Evolutionary conservation across 192 early-diverging fungal genomes (phyloP).

Genomic region (Backusella mclennaniae): DNA sequence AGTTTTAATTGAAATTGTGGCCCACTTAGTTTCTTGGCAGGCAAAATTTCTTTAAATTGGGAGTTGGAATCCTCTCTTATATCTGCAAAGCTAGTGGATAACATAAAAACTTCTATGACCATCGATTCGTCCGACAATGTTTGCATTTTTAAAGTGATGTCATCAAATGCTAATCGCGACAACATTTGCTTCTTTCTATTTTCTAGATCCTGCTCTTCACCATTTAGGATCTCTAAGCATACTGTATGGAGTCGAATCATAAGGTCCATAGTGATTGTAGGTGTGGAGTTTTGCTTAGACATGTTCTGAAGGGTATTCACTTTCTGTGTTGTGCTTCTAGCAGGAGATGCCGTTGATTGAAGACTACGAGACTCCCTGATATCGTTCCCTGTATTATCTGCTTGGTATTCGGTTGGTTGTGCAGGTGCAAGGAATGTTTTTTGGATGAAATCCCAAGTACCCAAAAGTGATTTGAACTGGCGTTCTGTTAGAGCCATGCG

Average conservation of each 20-base stretch:
- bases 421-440: slow-evolving; percentile 5
- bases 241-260: slow-evolving; percentile 58
- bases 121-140: slow-evolving; percentile 46
- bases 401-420: not conserved
- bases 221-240: slow-evolving; percentile 62
- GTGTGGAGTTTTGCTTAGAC: not conserved
- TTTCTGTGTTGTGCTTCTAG: not conserved
- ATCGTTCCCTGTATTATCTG: not conserved
- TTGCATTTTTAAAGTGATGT: slow-evolving; percentile 45
- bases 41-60: slow-evolving; percentile 73
- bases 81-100: slow-evolving; percentile 64
- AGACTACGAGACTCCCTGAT: not conserved
- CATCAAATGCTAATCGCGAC: slow-evolving; percentile 20
- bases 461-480: slow-evolving; percentile 16
- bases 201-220: slow-evolving; percentile 29
- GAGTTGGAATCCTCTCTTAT: slow-evolving; percentile 55
- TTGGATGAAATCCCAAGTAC: slow-evolving; percentile 9
- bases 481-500: slow-evolving; percentile 17
- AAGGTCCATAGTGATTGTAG: slow-evolving; percentile 40
- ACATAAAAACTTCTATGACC: slow-evolving; percentile 59
- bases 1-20: slow-evolving; percentile 52
- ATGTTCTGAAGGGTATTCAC: not conserved
- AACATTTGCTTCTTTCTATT: slow-evolving; percentile 7
- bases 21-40: slow-evolving; percentile 35
- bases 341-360: not conserved